phyloP scores from a whole-genome alignment of 352 stramenopile genomes.

The Globisporangium lucens region DNA sequence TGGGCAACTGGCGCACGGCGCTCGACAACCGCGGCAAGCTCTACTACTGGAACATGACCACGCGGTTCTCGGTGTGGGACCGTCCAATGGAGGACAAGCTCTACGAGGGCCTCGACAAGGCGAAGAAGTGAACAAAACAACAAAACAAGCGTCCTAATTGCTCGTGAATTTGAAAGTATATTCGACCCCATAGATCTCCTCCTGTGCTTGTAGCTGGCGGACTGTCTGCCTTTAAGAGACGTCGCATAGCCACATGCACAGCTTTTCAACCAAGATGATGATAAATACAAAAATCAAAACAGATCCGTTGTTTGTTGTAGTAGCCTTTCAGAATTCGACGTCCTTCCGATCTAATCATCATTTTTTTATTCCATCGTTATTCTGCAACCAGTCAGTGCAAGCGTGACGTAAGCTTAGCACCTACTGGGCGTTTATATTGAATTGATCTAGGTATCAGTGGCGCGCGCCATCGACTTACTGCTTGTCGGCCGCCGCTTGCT shows the following conservation, averaged over 20 bases:
- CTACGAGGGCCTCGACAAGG: conserved; percentile 35
- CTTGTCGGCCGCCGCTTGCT: conserved; percentile 10
- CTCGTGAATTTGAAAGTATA: conserved; percentile 16
- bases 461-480: not conserved
- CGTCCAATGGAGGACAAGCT: conserved; percentile 58
- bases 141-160: conserved; percentile 2
- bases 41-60: conserved; percentile 88
- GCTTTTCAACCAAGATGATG: not conserved
- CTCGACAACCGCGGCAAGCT: conserved; percentile 84
- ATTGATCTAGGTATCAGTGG: not conserved
- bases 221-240: not conserved
- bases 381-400: not conserved
- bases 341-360: not conserved
- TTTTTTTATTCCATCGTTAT: not conserved
- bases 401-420: not conserved
- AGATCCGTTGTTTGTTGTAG: not conserved
- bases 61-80: conserved; percentile 79
- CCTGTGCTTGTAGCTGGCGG: not conserved
- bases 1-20: conserved; percentile 82
- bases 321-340: not conserved
- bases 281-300: not conserved
- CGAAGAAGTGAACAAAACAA: not conserved
- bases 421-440: not conserved
- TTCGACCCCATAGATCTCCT: conserved; percentile 4
- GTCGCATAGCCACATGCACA: not conserved